Evolutionary conservation across 129 eudicot species (phyloP), one percentile per base, ranked within the genome.

Genomic region (Pulicaria dysenterica): DNA sequence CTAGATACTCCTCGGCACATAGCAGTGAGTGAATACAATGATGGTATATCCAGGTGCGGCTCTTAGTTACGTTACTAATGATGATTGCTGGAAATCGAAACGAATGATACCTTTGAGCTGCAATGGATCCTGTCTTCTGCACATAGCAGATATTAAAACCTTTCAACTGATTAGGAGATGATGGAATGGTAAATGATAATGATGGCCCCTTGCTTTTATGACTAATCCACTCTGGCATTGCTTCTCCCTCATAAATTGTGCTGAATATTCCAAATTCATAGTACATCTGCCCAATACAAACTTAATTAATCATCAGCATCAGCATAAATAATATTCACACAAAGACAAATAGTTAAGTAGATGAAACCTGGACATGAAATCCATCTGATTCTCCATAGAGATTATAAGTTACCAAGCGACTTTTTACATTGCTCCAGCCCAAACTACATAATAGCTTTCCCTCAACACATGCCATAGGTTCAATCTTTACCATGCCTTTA

Each of bases 191-290:
- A 50, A 68, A 5, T 68, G 73, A 68, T 49, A 68, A 49, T 49
- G 48, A 49, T 50, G 37, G 1, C 14, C 73, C 73, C 9, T 8
- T 6, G 0, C 57, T 50, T 37, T 37, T n/a, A 36, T 16, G 10
- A 1, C 47, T 68, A 7, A 68, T 68, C 15, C 38, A 68, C 7
- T 38, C 8, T 1, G 48, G 73, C 34, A 68, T 48, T 14, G 14
- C 47, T n/a, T 68, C 2, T 5, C 61, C 58, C 2, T 0, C 0
- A 67, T 67, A 49, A 8, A 65, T 3, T 3, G 44, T 67, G 58
- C 72, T 67, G 8, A 47, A 67, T 46, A 67, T 34, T 13, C 71
- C 58, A 48, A 67, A 48, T 31, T 67, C 72, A 36, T 67, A 67
- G 4, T 3, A 4, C 59, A 48, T 36, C 72, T 67, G 72, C 45